Evolutionary conservation across 345 rosid species (phyloP).

Genomic region (Dipteronia dyeriana): DNA sequence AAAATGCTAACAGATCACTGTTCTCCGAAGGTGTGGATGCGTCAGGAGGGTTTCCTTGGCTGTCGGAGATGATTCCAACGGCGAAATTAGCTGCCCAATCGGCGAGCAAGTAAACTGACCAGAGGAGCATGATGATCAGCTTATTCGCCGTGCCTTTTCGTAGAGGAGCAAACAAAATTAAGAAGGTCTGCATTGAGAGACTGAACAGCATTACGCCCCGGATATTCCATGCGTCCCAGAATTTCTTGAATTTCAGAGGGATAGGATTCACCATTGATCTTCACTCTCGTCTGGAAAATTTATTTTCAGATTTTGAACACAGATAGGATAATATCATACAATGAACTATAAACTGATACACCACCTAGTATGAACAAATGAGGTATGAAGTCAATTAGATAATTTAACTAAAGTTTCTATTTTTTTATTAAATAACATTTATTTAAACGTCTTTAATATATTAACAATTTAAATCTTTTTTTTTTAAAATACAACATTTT

Average conservation of each 20-base stretch:
- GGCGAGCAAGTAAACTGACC: slow-evolving; percentile 63
- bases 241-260: slow-evolving; percentile 28
- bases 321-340: no score
- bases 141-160: slow-evolving; percentile 47
- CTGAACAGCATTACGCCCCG: slow-evolving; percentile 57
- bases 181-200: slow-evolving; percentile 52
- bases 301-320: background rate
- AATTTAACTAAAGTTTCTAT: no score
- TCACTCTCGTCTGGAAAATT: background rate
- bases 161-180: slow-evolving; percentile 50
- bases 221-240: slow-evolving; percentile 61
- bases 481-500: no score
- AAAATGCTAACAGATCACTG: slow-evolving; percentile 50
- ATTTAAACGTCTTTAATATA: no score
- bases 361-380: no score
- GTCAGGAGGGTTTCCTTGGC: background rate
- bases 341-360: no score
- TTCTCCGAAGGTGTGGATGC: slow-evolving; percentile 16
- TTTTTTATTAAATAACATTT: no score
- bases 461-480: no score
- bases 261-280: slow-evolving; percentile 36
- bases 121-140: slow-evolving; percentile 38
- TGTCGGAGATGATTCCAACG: slow-evolving; percentile 56
- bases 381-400: no score
- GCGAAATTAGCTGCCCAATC: slow-evolving; percentile 62